phyloP scores from a whole-genome alignment of 352 stramenopile species.

The Globisporangium okanoganense region DNA sequence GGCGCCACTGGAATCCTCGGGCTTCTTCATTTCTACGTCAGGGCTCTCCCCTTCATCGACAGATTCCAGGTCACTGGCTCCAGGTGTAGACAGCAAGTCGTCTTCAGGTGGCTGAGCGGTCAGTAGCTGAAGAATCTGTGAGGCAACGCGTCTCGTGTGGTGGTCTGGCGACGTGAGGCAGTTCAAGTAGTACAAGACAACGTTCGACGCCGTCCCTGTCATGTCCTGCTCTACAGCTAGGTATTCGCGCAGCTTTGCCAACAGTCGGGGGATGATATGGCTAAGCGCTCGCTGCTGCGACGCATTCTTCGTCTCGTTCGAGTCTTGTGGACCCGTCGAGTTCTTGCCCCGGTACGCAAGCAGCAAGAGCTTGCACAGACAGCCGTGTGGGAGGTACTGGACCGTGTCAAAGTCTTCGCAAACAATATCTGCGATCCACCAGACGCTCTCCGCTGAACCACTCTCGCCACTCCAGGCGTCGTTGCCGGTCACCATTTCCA shows the following conservation, averaged over 20 bases:
- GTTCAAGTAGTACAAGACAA: constrained; percentile 73
- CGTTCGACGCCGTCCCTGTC: constrained; percentile 31
- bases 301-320: constrained; percentile 15
- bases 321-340: neutral
- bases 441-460: constrained; percentile 36
- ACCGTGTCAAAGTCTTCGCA: constrained; percentile 82
- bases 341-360: constrained; percentile 25
- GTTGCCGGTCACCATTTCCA: constrained; percentile 78
- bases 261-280: constrained; percentile 50
- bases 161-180: constrained; percentile 52
- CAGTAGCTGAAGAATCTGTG: constrained; percentile 62
- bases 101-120: constrained; percentile 27
- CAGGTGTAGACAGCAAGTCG: constrained; percentile 11
- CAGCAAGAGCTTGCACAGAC: constrained; percentile 74
- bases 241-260: constrained; percentile 56
- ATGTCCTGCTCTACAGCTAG: constrained; percentile 31
- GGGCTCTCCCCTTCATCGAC: constrained; percentile 24
- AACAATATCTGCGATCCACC: constrained; percentile 87
- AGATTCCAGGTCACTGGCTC: constrained; percentile 20
- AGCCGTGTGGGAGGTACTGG: constrained; percentile 74
- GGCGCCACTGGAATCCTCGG: constrained; percentile 4
- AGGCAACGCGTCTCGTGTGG: constrained; percentile 49
- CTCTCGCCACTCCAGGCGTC: constrained; percentile 18
- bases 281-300: constrained; percentile 32
- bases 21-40: constrained; percentile 22